These are phyloP conservation scores for Verticillium nubilum DNA, from an alignment of 2,329 filamentous ascomycete genomes.

Conservation along the genomic window DNA sequence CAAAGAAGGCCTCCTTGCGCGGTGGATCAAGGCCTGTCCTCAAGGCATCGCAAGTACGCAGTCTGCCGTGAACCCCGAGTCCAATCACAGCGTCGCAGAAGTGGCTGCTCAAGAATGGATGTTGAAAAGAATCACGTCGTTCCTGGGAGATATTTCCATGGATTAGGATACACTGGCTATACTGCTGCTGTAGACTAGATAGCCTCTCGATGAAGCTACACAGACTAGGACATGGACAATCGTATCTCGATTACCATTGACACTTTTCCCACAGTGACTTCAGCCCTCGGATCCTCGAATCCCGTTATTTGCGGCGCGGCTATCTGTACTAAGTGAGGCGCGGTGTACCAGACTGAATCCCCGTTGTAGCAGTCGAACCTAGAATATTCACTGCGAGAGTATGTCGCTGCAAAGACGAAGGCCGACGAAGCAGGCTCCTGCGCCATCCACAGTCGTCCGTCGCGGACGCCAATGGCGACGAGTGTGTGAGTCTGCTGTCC, in stretches of 20 bases:
- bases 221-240: not conserved
- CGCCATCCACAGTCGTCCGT: not conserved
- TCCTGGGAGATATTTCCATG: constrained; percentile 23
- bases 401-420: not conserved
- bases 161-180: not conserved
- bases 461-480: not conserved
- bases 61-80: constrained; percentile 46
- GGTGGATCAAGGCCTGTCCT: constrained; percentile 45
- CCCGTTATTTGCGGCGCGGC: not conserved
- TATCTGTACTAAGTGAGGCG: not conserved
- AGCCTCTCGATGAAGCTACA: too few species aligned
- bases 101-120: constrained; percentile 42
- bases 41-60: constrained; percentile 37
- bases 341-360: not conserved
- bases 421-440: not conserved
- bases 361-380: not conserved
- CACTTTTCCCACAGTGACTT: not conserved
- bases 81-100: constrained; percentile 42
- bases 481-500: not conserved
- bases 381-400: not conserved
- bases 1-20: constrained; percentile 47
- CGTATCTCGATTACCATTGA: not conserved
- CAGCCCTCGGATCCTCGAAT: not conserved
- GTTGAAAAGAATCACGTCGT: constrained; percentile 36
- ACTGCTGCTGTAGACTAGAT: too few species aligned